Conservation (phyloP, 2,329 filamentous ascomycete genomes). For the Dothideomycetidae sp. region DNA sequence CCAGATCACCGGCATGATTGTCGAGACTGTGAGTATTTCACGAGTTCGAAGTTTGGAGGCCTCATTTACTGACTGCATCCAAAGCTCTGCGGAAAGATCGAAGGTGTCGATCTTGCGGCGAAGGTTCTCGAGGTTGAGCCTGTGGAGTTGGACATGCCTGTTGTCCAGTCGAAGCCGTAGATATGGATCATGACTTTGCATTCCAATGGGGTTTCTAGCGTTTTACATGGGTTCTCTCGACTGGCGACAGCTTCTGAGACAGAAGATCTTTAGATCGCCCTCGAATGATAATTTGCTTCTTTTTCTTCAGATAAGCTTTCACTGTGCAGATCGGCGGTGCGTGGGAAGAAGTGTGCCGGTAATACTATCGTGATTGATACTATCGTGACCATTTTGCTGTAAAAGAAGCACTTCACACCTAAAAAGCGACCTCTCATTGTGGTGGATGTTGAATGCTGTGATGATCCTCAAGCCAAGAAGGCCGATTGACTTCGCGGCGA, state of each 20-base stretch:
- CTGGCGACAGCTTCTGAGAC: not conserved
- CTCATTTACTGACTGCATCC: constrained; percentile 10
- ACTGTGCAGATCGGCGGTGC: too few species aligned
- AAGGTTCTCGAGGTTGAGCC: constrained; percentile 24
- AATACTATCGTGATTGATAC: too few species aligned
- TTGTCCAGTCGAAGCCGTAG: constrained; percentile 21
- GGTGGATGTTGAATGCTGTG: too few species aligned
- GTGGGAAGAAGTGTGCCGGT: too few species aligned
- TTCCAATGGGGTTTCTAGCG: not conserved
- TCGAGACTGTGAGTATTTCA: constrained; percentile 43
- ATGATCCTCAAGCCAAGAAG: too few species aligned
- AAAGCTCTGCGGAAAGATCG: constrained; percentile 36
- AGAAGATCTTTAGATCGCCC: too few species aligned
- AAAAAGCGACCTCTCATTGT: too few species aligned
- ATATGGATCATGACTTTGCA: constrained; percentile 5
- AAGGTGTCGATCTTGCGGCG: constrained; percentile 33
- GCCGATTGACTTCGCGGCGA: too few species aligned
- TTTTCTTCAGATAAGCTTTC: too few species aligned
- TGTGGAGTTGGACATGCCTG: constrained; percentile 24
- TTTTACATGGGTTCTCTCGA: not conserved
- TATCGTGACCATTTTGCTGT: too few species aligned
- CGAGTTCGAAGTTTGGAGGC: not conserved
- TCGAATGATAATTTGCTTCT: too few species aligned
- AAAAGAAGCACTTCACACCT: too few species aligned
- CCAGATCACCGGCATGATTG: constrained; percentile 68